phyloP scores from a whole-genome alignment of 305 asterid species.

The Fraxinus sp. region DNA sequence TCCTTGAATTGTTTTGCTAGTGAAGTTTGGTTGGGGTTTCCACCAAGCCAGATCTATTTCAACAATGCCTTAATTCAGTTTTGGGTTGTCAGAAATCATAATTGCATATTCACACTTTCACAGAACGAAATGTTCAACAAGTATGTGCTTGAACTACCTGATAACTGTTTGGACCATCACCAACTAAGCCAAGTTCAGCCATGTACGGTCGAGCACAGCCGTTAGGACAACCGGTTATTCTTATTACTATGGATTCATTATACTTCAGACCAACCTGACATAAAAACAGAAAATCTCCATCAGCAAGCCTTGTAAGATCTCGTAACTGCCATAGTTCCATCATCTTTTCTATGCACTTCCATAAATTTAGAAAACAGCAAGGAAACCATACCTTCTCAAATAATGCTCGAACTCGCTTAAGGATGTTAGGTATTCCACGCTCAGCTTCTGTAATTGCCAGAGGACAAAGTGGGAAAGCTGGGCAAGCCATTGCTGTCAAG shows the following conservation, averaged over 20 bases:
- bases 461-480: conserved; percentile 94
- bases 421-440: conserved; percentile 90
- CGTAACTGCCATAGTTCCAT: background rate
- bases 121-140: background rate
- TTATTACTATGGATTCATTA: conserved; percentile 74
- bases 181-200: conserved; percentile 99
- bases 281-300: conserved; percentile 8
- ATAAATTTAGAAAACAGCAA: conserved; percentile 1
- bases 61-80: conserved; percentile 5
- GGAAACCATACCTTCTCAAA: conserved; percentile 66
- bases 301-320: conserved; percentile 9
- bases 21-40: conserved; percentile 77
- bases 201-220: conserved; percentile 98
- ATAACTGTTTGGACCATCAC: conserved; percentile 93
- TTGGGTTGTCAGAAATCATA: background rate
- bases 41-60: conserved; percentile 87
- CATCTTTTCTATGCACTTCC: background rate
- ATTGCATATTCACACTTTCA: background rate
- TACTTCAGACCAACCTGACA: conserved; percentile 89
- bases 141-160: conserved; percentile 50
- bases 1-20: conserved; percentile 68
- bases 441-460: conserved; percentile 96
- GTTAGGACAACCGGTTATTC: conserved; percentile 97
- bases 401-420: conserved; percentile 76
- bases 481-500: conserved; percentile 95